These are phyloP conservation scores for Heterobasidion parviporum DNA, from an alignment of 1,284 basidiomycete genomes.

Conservation along the genomic window DNA sequence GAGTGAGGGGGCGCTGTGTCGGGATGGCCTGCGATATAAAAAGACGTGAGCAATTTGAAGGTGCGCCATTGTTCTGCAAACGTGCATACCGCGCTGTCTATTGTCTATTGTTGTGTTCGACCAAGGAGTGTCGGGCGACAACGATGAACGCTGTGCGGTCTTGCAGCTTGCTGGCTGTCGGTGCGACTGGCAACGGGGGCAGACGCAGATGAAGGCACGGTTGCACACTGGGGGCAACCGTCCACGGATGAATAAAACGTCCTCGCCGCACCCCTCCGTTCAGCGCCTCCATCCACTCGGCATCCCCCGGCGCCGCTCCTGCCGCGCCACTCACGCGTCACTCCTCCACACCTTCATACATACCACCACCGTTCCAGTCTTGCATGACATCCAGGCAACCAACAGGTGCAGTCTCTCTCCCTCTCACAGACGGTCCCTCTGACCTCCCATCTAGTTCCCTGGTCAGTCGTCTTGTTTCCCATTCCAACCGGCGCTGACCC, in stretches of 20 bases:
- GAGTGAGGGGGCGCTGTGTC: not conserved
- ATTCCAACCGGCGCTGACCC: not conserved
- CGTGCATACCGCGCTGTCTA: not conserved
- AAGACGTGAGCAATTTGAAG: constrained; percentile 1
- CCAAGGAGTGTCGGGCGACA: not conserved
- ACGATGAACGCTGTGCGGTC: too few species aligned
- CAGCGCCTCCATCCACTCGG: not conserved
- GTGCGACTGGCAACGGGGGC: not conserved
- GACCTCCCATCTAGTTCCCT: too few species aligned
- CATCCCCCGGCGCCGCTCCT: not conserved
- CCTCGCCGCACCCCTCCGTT: too few species aligned
- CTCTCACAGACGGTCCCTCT: too few species aligned
- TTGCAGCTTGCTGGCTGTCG: too few species aligned
- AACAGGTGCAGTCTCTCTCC: too few species aligned
- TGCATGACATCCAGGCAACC: too few species aligned
- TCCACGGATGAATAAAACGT: too few species aligned
- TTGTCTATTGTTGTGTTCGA: not conserved
- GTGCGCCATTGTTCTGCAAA: constrained; percentile 3
- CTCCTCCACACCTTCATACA: too few species aligned
- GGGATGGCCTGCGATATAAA: not conserved
- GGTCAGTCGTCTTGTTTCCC: too few species aligned
- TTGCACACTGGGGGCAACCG: too few species aligned
- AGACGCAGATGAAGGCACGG: not conserved
- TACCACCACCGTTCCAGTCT: too few species aligned
- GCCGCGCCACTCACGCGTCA: not conserved